A percentile compares a stretch with the other conserved stretches of the same genome.
Conservation (phyloP, 2,329 filamentous ascomycete genomes). For the Neophaeococcomyces mojaviensis region DNA sequence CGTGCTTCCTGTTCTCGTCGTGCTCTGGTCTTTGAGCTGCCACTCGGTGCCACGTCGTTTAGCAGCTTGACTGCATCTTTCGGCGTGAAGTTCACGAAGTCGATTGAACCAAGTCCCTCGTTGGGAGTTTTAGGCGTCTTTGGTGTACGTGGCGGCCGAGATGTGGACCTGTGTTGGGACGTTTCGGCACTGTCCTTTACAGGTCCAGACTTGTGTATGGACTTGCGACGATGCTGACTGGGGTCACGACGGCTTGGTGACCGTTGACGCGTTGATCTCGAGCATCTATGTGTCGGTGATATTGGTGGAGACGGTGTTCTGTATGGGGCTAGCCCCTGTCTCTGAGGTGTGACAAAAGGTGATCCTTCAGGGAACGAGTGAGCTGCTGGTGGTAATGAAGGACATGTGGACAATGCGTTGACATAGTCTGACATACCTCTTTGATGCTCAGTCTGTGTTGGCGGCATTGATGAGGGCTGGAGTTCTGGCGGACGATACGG, state of each 20-base stretch:
- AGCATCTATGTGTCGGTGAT: slow-evolving; percentile 30
- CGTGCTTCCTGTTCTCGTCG: slow-evolving; percentile 77
- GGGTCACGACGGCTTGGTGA: slow-evolving; percentile 25
- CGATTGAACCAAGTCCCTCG: slow-evolving; percentile 17
- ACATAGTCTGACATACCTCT: background rate
- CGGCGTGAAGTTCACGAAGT: slow-evolving; percentile 86
- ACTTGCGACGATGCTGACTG: slow-evolving; percentile 30
- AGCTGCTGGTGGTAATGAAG: slow-evolving; percentile 29
- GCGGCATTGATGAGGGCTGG: background rate
- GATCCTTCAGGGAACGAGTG: slow-evolving; percentile 33
- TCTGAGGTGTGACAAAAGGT: slow-evolving; percentile 26
- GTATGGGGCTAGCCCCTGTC: slow-evolving; percentile 20
- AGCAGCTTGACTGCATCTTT: slow-evolving; percentile 71
- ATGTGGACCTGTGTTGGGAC: slow-evolving; percentile 14
- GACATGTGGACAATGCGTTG: slow-evolving; percentile 31
- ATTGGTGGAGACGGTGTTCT: slow-evolving; percentile 32
- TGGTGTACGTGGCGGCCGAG: slow-evolving; percentile 17
- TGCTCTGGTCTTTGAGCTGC: slow-evolving; percentile 91
- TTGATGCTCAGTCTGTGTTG: background rate
- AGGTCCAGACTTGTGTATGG: slow-evolving; percentile 35
- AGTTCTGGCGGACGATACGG: slow-evolving; percentile 11
- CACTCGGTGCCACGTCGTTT: slow-evolving; percentile 83
- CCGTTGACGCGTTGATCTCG: slow-evolving; percentile 23
- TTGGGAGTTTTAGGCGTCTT: slow-evolving; percentile 26
- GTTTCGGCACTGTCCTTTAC: slow-evolving; percentile 20